phyloP scores from a whole-genome alignment of 148 eudicot species.

The Nyssa sinensis region DNA sequence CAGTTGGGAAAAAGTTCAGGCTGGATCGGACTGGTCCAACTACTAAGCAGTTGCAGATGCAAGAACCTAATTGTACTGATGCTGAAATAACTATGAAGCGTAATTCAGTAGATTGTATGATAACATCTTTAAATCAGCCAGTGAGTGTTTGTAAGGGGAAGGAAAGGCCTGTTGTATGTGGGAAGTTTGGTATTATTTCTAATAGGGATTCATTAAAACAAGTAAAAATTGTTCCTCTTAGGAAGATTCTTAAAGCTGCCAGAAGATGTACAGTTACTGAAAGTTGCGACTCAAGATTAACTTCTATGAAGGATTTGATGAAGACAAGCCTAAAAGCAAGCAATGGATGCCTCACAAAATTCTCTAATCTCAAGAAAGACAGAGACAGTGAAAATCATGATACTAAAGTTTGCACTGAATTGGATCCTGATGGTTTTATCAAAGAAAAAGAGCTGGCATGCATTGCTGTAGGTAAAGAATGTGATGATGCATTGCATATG shows the following conservation, averaged over 20 bases:
- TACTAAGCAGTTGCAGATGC: conserved; percentile 6
- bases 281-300: conserved; percentile 7
- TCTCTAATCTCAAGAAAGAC: conserved; percentile 15
- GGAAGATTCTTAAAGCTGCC: conserved; percentile 42
- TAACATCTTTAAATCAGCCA: conserved; percentile 7
- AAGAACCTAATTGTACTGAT: conserved; percentile 13
- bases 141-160: conserved; percentile 15
- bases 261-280: conserved; percentile 24
- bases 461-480: conserved; percentile 16
- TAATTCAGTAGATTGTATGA: conserved; percentile 24
- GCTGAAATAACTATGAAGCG: conserved; percentile 16
- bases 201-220: conserved; percentile 45
- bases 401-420: conserved; percentile 11
- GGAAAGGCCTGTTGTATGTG: conserved; percentile 55
- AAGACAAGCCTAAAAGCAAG: conserved; percentile 22
- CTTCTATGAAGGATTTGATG: conserved; percentile 23
- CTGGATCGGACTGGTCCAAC: conserved; percentile 18
- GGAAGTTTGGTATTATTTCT: conserved; percentile 63
- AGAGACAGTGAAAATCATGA: conserved; percentile 13
- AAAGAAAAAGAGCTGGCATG: conserved; percentile 22
- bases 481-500: conserved; percentile 12
- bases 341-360: conserved; percentile 14
- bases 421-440: conserved; percentile 10
- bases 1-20: conserved; percentile 35
- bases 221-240: conserved; percentile 50